Base-by-base conservation (phyloP, 2,329 filamentous ascomycete species). In the Aspergillus ruber region DNA sequence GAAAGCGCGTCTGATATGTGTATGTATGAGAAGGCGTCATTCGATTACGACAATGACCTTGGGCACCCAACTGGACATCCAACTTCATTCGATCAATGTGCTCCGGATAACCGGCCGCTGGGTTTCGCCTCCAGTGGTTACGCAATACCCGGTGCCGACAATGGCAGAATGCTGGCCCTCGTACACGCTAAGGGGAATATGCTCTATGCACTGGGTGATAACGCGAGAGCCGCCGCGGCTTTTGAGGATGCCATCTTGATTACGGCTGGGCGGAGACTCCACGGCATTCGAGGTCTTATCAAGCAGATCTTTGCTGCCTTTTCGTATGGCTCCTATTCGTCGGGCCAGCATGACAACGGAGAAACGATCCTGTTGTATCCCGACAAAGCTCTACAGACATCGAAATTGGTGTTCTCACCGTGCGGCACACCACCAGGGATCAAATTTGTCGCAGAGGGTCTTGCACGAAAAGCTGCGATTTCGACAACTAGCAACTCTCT, bases 141-240 rank as follows among this genome's bases (percentile, higher is more conserved):
- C 66, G 80, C 83, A 12, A 84, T 98, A 39, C 80, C 90, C 4
- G 90, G 85, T 2, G 82, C 80, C 39, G 93, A 98, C 56, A 97
- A 96, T 63, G 93, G 91, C 7, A 82, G 93, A 50, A 89, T 98
- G 60, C 78, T 98, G 40, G 87, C 90, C n/a, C 77, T 98, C 13
- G 83, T 97, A 36, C 93, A 98, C 69, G 90, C 91, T 17, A 98
- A 97, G 68, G 93, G 91, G n/a, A 97, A 97, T 53, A 94, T 97
- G 85, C 77, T 97, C 1, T 98, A 98, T 68, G 83, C 88, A 21
- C 73, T 94, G 25, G 91, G 91, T 41, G 85, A 96, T 55, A 86
- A 93, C 54, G 75, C 78, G 35, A 81, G 78, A 36, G 93, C 93
- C 38, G 90, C 91, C 1, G 81, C 83, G 57, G 89, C 93, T 3